Base-by-base conservation (phyloP, 108 stramenopile genomes). In the Discostella pseudostelligera region DNA sequence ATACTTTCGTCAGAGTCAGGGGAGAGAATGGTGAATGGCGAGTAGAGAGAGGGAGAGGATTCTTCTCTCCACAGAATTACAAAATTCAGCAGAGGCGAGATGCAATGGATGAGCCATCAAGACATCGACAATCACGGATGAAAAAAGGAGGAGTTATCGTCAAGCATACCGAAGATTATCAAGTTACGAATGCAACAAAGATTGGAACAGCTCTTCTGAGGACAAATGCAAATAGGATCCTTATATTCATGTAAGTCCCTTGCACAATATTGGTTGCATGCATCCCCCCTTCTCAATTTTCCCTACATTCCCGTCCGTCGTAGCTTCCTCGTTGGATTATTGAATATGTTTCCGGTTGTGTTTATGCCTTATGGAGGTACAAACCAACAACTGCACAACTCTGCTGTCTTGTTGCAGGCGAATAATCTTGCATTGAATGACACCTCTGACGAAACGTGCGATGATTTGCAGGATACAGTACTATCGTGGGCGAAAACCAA, bases 191-290 rank as follows among this genome's bases (percentile, higher is more conserved):
- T 65, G 91, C 91, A 39, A 72, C 88, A 7, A 90, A 72, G n/a
- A 89, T 93, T 64, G 89, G 89, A 53, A 93, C 92, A 28, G 87
- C 92, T 21, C 73, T 93, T 13, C 80, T 88, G 74, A 78, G 65
- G 4, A 76, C 84, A 6, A 93, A 93, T 70, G 84, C 92, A 1
- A 80, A 86, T 22, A 75, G 89, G 12, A 76, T 73, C 19, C 67
- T 93, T 51, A 50, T 84, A 1, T 32, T 89, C 12, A 39, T 92
- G 74, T 84, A 63, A 65, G 70, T 79, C 47, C 45, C 42, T 5
- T 50, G n/a, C 35, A 22, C 35, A 6, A 14, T 4, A 16, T 45
- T 53, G 16, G 25, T 4, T 39, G 55, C 7, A n/a, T 32, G 1
- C 51, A 19, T 39, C 42, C 45, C 22, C 9, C 37, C 17, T 44